Percentiles rank a stretch among this genome's conserved stretches.
These are phyloP conservation scores for Alloteropsis semialata DNA, from an alignment of 176 grass and related monocot genomes.

Conservation along the genomic window DNA sequence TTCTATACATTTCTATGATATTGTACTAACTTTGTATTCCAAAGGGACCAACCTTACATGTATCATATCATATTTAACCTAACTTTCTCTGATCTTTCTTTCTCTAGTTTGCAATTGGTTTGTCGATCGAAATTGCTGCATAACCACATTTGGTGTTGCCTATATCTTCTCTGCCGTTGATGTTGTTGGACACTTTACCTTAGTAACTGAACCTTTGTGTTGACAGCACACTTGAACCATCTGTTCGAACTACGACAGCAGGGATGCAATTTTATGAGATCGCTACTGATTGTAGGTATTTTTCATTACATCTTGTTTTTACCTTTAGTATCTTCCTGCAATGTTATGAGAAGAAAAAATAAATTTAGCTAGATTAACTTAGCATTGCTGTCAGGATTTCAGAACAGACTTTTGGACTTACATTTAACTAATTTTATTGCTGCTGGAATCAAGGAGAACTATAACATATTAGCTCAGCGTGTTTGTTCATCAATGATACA, in stretches of 20 bases:
- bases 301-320: constrained; percentile 20
- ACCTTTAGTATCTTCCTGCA: not conserved
- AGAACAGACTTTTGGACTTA: not conserved
- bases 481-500: not conserved
- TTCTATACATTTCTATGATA: constrained; percentile 32
- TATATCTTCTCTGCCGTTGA: not conserved
- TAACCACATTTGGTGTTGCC: not conserved
- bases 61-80: not conserved
- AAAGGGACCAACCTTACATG: not conserved
- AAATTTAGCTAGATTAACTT: not conserved
- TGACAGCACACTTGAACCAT: constrained; percentile 87
- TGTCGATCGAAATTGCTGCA: not conserved
- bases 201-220: constrained; percentile 26
- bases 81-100: not conserved
- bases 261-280: constrained; percentile 69
- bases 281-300: constrained; percentile 89
- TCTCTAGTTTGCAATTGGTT: not conserved
- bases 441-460: not conserved
- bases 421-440: constrained; percentile 6
- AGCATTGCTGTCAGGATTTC: not conserved
- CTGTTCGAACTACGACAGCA: constrained; percentile 73
- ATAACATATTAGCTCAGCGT: not conserved
- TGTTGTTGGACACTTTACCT: not conserved
- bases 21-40: not conserved
- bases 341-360: no score